A percentile compares a stretch with the other conserved stretches of the same genome.
Evolutionary conservation across 2,329 filamentous ascomycete species (phyloP).

Genomic region (Penicillium sp.): DNA sequence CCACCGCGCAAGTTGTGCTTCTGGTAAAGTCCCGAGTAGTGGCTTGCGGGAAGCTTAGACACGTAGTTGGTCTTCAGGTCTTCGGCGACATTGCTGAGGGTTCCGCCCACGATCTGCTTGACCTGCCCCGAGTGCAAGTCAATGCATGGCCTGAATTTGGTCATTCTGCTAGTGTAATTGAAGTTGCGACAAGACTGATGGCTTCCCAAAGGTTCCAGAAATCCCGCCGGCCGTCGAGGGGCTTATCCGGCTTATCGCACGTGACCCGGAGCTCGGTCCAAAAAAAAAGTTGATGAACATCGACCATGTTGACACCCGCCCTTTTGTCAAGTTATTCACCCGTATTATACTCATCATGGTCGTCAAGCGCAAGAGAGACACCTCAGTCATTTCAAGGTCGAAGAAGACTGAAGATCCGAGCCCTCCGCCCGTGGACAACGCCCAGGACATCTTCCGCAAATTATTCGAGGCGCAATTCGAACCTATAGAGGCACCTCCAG

Average conservation of each 20-base stretch:
- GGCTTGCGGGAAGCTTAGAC: slow-evolving; percentile 76
- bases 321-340: neutral
- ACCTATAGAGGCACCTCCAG: slow-evolving; percentile 59
- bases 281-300: slow-evolving; percentile 25
- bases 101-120: slow-evolving; percentile 98
- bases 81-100: slow-evolving; percentile 69
- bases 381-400: slow-evolving; percentile 34
- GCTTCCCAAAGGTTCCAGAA: neutral
- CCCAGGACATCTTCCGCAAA: slow-evolving; percentile 76
- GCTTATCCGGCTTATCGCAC: slow-evolving; percentile 41
- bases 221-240: slow-evolving; percentile 12
- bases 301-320: neutral
- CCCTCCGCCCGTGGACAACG: slow-evolving; percentile 32
- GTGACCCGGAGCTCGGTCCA: slow-evolving; percentile 30
- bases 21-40: slow-evolving; percentile 83
- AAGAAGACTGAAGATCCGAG: slow-evolving; percentile 27
- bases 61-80: slow-evolving; percentile 90
- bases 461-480: slow-evolving; percentile 90
- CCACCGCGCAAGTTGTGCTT: slow-evolving; percentile 75
- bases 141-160: slow-evolving; percentile 92
- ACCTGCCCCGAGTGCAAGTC: slow-evolving; percentile 97
- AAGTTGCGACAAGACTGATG: neutral
- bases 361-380: slow-evolving; percentile 55
- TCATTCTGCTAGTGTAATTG: slow-evolving; percentile 64
- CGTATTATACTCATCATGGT: slow-evolving; percentile 38